Conservation (phyloP, 805 yeast species). For the Isabelozyma gotoi region DNA sequence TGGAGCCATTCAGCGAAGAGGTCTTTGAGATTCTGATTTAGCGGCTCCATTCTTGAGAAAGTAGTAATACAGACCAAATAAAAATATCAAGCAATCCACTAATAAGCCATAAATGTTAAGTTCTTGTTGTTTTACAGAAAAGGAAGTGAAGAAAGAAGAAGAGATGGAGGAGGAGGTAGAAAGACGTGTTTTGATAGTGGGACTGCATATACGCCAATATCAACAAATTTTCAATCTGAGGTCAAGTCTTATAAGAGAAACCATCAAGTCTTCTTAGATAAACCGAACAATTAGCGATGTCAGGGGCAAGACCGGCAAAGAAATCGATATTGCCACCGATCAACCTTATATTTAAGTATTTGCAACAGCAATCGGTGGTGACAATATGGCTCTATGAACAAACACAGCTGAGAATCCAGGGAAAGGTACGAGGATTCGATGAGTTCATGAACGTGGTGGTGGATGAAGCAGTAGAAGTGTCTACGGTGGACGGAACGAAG, state of each 20-base stretch:
- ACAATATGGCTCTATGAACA: conserved; percentile 91
- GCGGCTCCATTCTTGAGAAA: background rate
- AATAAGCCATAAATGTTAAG: background rate
- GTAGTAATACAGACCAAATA: background rate
- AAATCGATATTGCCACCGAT: conserved; percentile 78
- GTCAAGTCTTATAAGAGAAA: too few species aligned
- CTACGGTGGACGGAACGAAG: conserved; percentile 47
- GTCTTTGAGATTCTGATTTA: conserved; percentile 42
- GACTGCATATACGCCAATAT: background rate
- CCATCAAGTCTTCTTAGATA: too few species aligned
- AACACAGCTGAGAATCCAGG: conserved; percentile 71
- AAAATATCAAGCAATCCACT: background rate
- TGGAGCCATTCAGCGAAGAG: conserved; percentile 61
- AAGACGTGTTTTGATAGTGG: background rate
- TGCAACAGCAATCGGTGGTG: conserved; percentile 79
- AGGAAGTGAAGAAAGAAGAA: background rate
- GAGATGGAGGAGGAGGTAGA: too few species aligned
- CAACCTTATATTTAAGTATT: conserved; percentile 80
- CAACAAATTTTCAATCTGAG: background rate
- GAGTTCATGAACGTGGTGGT: conserved; percentile 88
- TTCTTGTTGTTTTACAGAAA: background rate
- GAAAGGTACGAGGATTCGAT: conserved; percentile 88
- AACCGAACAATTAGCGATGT: too few species aligned
- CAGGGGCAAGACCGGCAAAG: background rate
- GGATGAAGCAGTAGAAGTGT: conserved; percentile 65